Percentiles rank a stretch among this genome's conserved stretches.
These are phyloP conservation scores for Metrosideros polymorpha DNA, from an alignment of 441 rosid species.

Conservation along the genomic window DNA sequence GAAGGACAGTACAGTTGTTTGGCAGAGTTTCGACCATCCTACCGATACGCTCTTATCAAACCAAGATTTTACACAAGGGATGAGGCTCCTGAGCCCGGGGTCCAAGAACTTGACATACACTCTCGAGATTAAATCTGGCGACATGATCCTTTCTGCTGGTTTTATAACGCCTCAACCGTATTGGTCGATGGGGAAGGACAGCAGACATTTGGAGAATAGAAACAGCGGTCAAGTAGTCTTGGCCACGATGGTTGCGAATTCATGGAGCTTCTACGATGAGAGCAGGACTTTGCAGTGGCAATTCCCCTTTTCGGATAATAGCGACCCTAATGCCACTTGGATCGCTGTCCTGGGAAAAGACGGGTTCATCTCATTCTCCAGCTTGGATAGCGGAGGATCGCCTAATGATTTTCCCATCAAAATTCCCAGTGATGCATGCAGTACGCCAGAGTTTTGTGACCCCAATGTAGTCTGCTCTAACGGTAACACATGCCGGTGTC, in stretches of 20 bases:
- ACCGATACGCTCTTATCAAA: slow-evolving; percentile 55
- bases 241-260: neutral
- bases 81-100: slow-evolving; percentile 58
- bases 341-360: neutral
- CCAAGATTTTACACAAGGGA: slow-evolving; percentile 52
- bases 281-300: neutral
- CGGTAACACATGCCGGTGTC: neutral
- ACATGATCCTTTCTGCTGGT: neutral
- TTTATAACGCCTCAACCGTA: neutral
- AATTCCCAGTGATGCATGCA: neutral
- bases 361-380: neutral
- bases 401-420: neutral
- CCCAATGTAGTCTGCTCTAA: neutral
- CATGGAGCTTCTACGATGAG: slow-evolving; percentile 2
- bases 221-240: neutral
- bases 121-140: slow-evolving; percentile 62
- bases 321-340: neutral
- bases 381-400: neutral
- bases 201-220: neutral
- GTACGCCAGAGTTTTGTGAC: neutral
- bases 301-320: neutral
- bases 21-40: slow-evolving; percentile 88
- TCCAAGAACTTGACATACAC: slow-evolving; percentile 41
- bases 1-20: slow-evolving; percentile 22
- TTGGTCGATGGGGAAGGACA: neutral